Base-by-base conservation (phyloP, 192 early-diverging fungal species). In the Spizellomyces punctatus region DNA sequence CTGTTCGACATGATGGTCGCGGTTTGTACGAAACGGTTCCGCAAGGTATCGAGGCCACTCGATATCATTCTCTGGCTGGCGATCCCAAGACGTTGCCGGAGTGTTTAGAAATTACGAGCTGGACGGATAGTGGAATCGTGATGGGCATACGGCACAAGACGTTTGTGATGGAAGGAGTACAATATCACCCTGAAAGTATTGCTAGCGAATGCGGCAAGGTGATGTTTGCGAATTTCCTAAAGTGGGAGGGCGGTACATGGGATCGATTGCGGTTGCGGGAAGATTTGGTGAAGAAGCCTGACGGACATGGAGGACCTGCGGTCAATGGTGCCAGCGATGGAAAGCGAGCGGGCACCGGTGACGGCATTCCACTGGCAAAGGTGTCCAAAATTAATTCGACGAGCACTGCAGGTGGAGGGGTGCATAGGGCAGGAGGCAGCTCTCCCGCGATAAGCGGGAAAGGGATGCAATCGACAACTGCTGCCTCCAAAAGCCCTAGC, bases 141-240 rank as follows among this genome's bases (percentile, higher is more conserved):
- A 99, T 99, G 98, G 98, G 94, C 63, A 89, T 96, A 17, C 88
- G 98, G 64, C 98, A 99, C 84, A 91, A 86, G 75, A 82, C 83
- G 16, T 95, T 80, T 66, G 89, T 95, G 4, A 85, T 99, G 42
- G 96, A 98, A 80, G 96, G 98, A 58, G 91, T 99, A 10, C 98
- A 99, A 79, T 99, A 90, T 83, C 98, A 99, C 76, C 98, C 98
- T 0, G 98, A 99, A 82, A 93, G 92, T 81, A 95, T 99, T 63
- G 86, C 98, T 45, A 94, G 92, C 73, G 94, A 99, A 74, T 82
- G 94, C 67, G 98, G 98, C 41, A 83, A 90, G 65, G 81, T 76
- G 10, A 90, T 99, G 83, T 87, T 99, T 76, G 81, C 78, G 63
- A 98, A 98, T 83, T 99, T 99, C 76, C 80, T 99, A 73, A 65